phyloP scores from a whole-genome alignment of 2,329 filamentous ascomycete species.

The Talaromyces sp. region DNA sequence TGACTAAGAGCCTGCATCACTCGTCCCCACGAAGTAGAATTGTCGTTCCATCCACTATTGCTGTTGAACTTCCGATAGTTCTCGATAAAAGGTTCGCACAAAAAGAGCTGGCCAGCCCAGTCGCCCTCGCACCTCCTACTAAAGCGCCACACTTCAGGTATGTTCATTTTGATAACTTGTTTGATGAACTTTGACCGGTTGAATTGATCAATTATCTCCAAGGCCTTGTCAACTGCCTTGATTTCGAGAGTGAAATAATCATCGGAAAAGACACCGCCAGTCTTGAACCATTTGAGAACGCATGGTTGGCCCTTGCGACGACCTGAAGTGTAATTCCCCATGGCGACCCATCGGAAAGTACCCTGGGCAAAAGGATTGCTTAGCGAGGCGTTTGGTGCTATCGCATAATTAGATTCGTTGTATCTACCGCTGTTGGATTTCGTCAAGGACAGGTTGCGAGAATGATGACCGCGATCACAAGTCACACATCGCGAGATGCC shows the following conservation, averaged over 20 bases:
- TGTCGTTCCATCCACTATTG: constrained; percentile 4
- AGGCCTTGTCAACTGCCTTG: constrained; percentile 5
- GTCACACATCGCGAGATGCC: background rate
- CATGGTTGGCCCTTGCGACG: background rate
- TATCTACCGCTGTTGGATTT: constrained; percentile 1
- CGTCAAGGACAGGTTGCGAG: background rate
- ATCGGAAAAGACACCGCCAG: background rate
- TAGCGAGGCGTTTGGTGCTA: background rate
- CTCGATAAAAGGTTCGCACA: constrained; percentile 1
- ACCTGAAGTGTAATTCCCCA: background rate
- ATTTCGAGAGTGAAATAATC: constrained; percentile 1
- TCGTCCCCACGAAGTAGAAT: background rate
- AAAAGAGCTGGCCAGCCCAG: background rate
- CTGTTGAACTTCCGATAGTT: constrained; percentile 9
- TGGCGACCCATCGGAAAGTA: constrained; percentile 7
- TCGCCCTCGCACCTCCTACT: background rate
- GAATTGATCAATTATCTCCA: constrained; percentile 1
- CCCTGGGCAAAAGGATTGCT: background rate
- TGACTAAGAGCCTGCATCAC: constrained; percentile 6
- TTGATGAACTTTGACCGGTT: background rate
- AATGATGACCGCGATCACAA: background rate
- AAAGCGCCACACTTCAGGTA: background rate
- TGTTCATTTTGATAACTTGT: constrained; percentile 5
- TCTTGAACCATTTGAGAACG: constrained; percentile 4
- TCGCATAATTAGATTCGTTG: background rate